Evolutionary conservation across 306 rosid genomes (phyloP).

Genomic region (Castanea sativa): DNA sequence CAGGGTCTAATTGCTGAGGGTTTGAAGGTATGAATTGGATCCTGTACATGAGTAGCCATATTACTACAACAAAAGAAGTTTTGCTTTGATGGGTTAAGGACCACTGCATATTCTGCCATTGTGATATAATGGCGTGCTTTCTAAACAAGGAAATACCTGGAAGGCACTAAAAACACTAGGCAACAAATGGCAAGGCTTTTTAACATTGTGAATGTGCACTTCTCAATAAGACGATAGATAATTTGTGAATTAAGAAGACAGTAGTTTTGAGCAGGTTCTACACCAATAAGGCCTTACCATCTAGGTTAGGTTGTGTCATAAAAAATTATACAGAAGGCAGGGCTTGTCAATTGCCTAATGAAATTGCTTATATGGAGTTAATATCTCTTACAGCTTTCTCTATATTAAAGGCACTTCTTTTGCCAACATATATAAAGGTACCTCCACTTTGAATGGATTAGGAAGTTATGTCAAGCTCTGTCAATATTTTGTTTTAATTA

Average conservation of each 20-base stretch:
- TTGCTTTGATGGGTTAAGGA: slow-evolving; percentile 4
- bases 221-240: background rate
- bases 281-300: background rate
- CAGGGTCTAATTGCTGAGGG: slow-evolving; percentile 93
- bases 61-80: background rate
- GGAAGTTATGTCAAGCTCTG: background rate
- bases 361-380: background rate
- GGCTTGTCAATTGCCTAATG: background rate
- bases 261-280: background rate
- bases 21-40: slow-evolving; percentile 54
- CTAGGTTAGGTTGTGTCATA: background rate
- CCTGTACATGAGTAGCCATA: slow-evolving; percentile 1
- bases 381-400: background rate
- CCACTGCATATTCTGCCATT: background rate
- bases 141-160: background rate
- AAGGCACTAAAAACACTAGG: background rate
- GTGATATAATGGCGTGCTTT: background rate
- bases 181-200: background rate
- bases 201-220: background rate
- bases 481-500: background rate
- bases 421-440: background rate
- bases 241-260: too few relatives aligned
- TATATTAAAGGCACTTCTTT: too few relatives aligned
- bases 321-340: background rate
- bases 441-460: background rate